Conservation (phyloP, 768 basidiomycete species). For the Coprinopsis strossmayeri region DNA sequence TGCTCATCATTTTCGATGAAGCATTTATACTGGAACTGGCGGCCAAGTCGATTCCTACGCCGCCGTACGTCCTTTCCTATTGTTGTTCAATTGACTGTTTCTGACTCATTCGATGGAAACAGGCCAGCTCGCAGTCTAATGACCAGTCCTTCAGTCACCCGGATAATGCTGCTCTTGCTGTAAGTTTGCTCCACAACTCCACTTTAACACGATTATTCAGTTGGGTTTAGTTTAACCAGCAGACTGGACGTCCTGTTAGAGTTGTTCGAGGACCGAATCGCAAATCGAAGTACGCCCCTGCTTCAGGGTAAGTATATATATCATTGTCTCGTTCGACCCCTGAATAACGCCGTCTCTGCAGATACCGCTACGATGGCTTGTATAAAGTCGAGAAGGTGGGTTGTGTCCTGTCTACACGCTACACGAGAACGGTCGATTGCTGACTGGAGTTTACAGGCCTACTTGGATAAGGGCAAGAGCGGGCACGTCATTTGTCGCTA, state of each 20-base stretch:
- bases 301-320: neutral
- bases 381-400: conserved; percentile 1
- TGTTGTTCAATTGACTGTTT: conserved; percentile 12
- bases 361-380: conserved; percentile 3
- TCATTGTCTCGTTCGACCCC: neutral
- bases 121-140: conserved; percentile 16
- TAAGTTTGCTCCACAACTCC: conserved; percentile 13
- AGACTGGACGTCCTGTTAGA: conserved; percentile 29
- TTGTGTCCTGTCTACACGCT: neutral
- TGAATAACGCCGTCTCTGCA: neutral
- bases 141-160: conserved; percentile 31
- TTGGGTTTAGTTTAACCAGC: conserved; percentile 13
- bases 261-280: conserved; percentile 10
- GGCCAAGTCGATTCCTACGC: neutral
- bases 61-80: neutral
- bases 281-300: neutral
- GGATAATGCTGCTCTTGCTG: conserved; percentile 25
- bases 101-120: no score
- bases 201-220: neutral
- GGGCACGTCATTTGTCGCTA: neutral
- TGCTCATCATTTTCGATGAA: conserved; percentile 7
- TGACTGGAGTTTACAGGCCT: neutral
- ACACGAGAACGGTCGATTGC: neutral
- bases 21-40: conserved; percentile 37
- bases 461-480: neutral